Evolutionary conservation across 1,139 yeast species (phyloP), one percentile per base, ranked within the genome.

Genomic region (Geotrichum macrosporum): DNA sequence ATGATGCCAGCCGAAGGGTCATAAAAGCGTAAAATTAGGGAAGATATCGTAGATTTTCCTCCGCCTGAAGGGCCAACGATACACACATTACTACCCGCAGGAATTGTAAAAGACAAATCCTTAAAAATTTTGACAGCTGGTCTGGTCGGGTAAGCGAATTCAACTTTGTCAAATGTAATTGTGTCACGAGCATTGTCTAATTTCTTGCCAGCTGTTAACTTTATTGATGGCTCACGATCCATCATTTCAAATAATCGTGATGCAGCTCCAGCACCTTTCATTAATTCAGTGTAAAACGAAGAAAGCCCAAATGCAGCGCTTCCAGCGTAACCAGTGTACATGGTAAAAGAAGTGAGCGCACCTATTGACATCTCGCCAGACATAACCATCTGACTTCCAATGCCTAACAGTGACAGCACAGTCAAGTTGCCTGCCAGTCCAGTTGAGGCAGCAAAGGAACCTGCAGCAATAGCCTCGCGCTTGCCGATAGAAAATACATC

Each of bases 261-360:
- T 0, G 96, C 94, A 0, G 97, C 97, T 52, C 98, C 98, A 5
- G 89, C 83, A 41, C 96, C 97, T 68, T 89, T 92, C 95, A 92
- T 89, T 51, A 89, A 69, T 62, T 92, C 97, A 1, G 95, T 83
- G 61, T 88, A 89, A 63, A 89, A 89, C 52, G 84, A 83, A 0
- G 96, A 92, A 35, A 92, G 66, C 1, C 96, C 96, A 64, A 84
- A 85, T 30, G 89, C 85, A 0, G 96, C 85, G 46, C 82, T 75
- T 3, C 96, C 96, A 1, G 96, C 86, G 62, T 86, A 89, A 35
- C 88, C 89, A 0, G 96, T 92, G 66, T 89, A 89, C 76, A 92
- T 79, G 81, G 89, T 83, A 65, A 86, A 89, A 30, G 95, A 87
- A 12, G 96, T 85, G 47, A 89, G 73, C 63, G 86, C 96, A 55